A percentile compares a stretch with the other conserved stretches of the same genome.
Evolutionary conservation across 2,329 filamentous ascomycete genomes (phyloP).

Genomic region (Claviceps cyperi): DNA sequence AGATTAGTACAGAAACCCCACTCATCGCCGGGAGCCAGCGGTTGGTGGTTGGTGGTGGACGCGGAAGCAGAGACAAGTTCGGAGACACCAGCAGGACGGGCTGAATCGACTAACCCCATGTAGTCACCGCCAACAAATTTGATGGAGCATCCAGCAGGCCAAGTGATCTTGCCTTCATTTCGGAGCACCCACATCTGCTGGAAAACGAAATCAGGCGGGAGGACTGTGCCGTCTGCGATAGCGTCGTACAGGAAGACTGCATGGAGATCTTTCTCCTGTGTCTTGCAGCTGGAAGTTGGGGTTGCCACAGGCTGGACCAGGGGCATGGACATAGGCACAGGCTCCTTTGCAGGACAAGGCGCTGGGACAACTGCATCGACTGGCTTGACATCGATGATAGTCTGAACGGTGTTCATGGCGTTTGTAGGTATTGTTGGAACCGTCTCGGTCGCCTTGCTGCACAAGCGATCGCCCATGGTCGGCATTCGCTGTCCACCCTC

Average conservation of each 20-base stretch:
- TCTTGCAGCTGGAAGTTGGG: conserved; percentile 7
- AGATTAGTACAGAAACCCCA: conserved; percentile 72
- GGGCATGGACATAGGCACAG: conserved; percentile 5
- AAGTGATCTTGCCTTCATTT: conserved; percentile 64
- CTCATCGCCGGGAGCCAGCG: conserved; percentile 59
- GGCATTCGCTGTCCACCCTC: conserved; percentile 48
- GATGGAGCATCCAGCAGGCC: conserved; percentile 82
- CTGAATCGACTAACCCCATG: conserved; percentile 82
- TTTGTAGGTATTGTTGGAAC: conserved; percentile 29
- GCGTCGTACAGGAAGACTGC: conserved; percentile 65
- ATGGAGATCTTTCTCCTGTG: conserved; percentile 19
- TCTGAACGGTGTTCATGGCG: conserved; percentile 44
- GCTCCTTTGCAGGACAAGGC: conserved; percentile 1
- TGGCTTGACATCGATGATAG: conserved; percentile 58
- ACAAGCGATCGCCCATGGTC: conserved; percentile 52
- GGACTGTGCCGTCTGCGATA: conserved; percentile 60
- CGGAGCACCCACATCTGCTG: conserved; percentile 83
- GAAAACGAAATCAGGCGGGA: conserved; percentile 60
- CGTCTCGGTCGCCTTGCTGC: conserved; percentile 33
- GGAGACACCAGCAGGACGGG: conserved; percentile 61
- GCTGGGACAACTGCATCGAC: conserved; percentile 23
- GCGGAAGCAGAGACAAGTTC: conserved; percentile 68
- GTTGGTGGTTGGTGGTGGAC: conserved; percentile 59
- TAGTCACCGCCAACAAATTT: conserved; percentile 89
- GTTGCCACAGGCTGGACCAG: conserved; percentile 1